Conservation (phyloP, 2,329 filamentous ascomycete genomes). For the Hymenoscyphus fructigenus region DNA sequence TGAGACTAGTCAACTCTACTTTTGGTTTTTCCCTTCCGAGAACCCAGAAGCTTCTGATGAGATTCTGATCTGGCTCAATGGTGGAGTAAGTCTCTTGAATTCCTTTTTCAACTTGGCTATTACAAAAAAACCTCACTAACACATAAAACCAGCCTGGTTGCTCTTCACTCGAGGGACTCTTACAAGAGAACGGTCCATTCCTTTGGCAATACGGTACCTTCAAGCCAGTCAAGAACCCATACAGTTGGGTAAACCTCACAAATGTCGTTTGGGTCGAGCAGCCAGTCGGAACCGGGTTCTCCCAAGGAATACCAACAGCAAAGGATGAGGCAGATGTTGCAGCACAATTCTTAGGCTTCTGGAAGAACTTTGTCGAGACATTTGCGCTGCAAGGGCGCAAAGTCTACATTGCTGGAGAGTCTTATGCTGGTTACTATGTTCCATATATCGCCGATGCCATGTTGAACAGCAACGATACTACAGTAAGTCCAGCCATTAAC, state of each 20-base stretch:
- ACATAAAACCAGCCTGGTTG: conserved; percentile 48
- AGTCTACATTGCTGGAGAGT: conserved; percentile 66
- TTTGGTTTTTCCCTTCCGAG: conserved; percentile 65
- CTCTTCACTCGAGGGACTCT: conserved; percentile 63
- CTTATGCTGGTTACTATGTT: conserved; percentile 20
- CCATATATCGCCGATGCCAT: conserved; percentile 53
- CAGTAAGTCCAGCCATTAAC: conserved; percentile 12
- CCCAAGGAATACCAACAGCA: conserved; percentile 52
- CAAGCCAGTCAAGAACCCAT: conserved; percentile 36
- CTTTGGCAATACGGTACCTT: conserved; percentile 69
- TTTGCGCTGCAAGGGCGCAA: conserved; percentile 68
- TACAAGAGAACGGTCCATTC: conserved; percentile 78
- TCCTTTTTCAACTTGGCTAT: neutral
- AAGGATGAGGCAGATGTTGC: conserved; percentile 67
- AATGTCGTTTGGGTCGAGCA: conserved; percentile 37
- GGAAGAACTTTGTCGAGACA: conserved; percentile 72
- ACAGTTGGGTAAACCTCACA: conserved; percentile 33
- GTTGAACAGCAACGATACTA: conserved; percentile 56
- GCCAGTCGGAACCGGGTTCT: conserved; percentile 35
- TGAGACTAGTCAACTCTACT: conserved; percentile 57
- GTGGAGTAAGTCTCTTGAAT: conserved; percentile 39
- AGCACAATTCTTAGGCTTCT: conserved; percentile 73
- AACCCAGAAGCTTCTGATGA: conserved; percentile 53
- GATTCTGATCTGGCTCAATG: conserved; percentile 56
- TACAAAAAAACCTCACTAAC: conserved; percentile 10